Evolutionary conservation across 2,329 filamentous ascomycete genomes (phyloP).

Genomic region (Escovopsis weberi): DNA sequence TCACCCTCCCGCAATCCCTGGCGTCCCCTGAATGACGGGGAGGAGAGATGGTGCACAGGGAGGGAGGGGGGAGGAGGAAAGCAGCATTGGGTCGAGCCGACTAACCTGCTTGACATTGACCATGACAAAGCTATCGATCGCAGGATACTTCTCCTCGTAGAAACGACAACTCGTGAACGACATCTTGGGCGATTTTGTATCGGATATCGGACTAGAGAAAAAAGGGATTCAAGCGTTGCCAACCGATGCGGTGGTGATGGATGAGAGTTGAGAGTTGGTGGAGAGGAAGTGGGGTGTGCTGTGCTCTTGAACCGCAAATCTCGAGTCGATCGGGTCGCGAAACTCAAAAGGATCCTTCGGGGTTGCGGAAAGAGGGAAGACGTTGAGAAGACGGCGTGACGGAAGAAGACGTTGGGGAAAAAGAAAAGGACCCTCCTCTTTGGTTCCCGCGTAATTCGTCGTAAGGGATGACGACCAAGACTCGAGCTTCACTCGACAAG

Average conservation of each 20-base stretch:
- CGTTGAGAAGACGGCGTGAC: no score
- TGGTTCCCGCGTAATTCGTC: not conserved
- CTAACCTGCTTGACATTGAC: conserved; percentile 95
- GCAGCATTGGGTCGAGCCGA: not conserved
- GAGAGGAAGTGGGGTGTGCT: conserved; percentile 15
- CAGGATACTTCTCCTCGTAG: conserved; percentile 87
- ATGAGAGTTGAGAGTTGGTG: conserved; percentile 4
- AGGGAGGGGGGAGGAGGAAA: no score
- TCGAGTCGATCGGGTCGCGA: not conserved
- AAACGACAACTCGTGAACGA: conserved; percentile 94
- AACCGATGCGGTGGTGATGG: not conserved
- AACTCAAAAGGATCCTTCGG: not conserved
- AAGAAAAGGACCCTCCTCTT: not conserved
- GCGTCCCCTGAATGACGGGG: not conserved
- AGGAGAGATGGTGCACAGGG: no score
- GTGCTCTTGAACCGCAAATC: conserved; percentile 2
- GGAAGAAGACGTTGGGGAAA: no score
- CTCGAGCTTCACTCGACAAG: conserved; percentile 5
- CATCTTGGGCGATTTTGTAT: conserved; percentile 49
- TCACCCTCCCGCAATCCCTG: not conserved
- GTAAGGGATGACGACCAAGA: conserved; percentile 6
- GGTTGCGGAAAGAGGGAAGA: no score
- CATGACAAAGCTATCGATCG: conserved; percentile 99
- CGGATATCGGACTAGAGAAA: not conserved
- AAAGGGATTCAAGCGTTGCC: not conserved